These are phyloP conservation scores for Cyathus striatus DNA, from an alignment of 768 basidiomycete genomes.

Conservation along the genomic window DNA sequence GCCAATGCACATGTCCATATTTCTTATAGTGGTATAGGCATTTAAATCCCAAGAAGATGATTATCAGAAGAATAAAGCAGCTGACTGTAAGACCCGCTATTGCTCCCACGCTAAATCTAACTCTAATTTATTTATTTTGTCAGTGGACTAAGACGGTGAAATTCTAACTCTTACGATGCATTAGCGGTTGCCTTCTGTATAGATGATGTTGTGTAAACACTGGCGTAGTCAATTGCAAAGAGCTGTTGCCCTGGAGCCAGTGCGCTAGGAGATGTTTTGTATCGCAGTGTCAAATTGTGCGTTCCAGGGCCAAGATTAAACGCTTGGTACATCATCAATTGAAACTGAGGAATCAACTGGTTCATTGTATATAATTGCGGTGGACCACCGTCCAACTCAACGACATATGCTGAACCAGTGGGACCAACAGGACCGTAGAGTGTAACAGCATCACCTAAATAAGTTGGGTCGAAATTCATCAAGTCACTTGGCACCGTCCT, in stretches of 20 bases:
- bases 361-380: constrained; percentile 13
- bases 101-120: no score
- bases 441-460: constrained; percentile 37
- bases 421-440: constrained; percentile 38
- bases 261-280: background rate
- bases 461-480: constrained; percentile 4
- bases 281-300: background rate
- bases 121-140: constrained; percentile 7
- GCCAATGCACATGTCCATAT: no score
- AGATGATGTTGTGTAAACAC: constrained; percentile 19
- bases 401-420: constrained; percentile 23
- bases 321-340: constrained; percentile 20
- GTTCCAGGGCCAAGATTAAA: constrained; percentile 14
- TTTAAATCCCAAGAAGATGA: no score
- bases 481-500: background rate
- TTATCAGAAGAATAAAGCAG: no score
- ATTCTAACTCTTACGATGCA: constrained; percentile 3
- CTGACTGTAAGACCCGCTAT: no score
- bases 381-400: constrained; percentile 25
- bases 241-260: background rate
- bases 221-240: constrained; percentile 24
- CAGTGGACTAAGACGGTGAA: no score
- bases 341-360: constrained; percentile 15
- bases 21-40: no score
- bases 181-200: constrained; percentile 11